Percentiles rank a stretch among this genome's conserved stretches.
Conservation (phyloP, 257 asterid genomes). For the Solanum dulcamara region DNA sequence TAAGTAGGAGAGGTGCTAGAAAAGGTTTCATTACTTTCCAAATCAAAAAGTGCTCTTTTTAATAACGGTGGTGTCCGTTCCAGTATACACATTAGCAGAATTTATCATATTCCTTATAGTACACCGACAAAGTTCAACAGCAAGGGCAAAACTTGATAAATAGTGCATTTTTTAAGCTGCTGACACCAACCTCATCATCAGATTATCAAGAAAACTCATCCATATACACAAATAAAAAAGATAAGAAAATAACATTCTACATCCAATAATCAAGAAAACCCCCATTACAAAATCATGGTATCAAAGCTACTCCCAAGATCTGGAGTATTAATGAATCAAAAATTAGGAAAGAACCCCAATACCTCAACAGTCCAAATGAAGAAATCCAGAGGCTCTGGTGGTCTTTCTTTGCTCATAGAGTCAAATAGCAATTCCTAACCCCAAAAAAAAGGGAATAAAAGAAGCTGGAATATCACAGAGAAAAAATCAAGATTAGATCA, state of each 20-base stretch:
- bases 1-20: not conserved
- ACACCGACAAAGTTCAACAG: not conserved
- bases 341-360: not conserved
- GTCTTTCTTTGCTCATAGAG: constrained; percentile 61
- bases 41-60: not conserved
- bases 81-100: not conserved
- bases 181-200: not conserved
- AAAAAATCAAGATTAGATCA: not conserved
- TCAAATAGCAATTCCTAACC: constrained; percentile 3
- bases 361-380: constrained; percentile 95
- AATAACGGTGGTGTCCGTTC: not conserved
- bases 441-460: not conserved
- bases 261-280: not conserved
- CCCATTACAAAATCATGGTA: not conserved
- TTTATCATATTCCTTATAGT: not conserved
- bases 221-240: not conserved
- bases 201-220: not conserved
- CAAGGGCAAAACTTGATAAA: not conserved
- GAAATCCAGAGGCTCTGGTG: constrained; percentile 91
- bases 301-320: constrained; percentile 2
- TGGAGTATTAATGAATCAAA: not conserved
- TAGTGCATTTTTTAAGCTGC: not conserved
- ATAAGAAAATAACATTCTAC: not conserved
- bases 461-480: constrained; percentile 3
- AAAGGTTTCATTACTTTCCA: not conserved